Base-by-base conservation (phyloP, 371 early-diverging fungal species). In the Capniomyces stellatus region DNA sequence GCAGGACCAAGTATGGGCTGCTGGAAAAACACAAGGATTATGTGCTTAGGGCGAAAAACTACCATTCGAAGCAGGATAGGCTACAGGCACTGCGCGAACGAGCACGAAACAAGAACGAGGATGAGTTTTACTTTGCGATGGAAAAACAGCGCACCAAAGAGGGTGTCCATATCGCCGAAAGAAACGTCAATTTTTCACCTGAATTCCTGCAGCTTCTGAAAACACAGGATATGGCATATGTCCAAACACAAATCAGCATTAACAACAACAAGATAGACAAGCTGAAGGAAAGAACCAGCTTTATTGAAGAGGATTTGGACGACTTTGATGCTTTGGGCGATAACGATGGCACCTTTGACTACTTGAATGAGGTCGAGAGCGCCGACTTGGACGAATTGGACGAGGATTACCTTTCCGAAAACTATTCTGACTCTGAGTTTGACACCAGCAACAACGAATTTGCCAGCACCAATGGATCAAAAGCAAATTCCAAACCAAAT, bases 101-200 rank as follows among this genome's bases (percentile, higher is more conserved):
- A 66, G 97, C 97, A 2, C 65, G 78, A 29, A 72, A 77, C 54
- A 72, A 83, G 56, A 96, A 96, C 75, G 89, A 88, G 4, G 97
- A 96, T 70, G 97, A 96, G 73, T 96, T 96, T 66, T 93, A 95
- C 74, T 90, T 86, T 66, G 87, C 82, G 64, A 96, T 96, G 97
- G 77, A 92, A 68, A 83, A 81, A 54, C 58, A 79, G 23, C 75
- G 79, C 55, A 85, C 88, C 35, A 82, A 81, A 65, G 73, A 75
- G 29, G 92, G 94, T 28, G 85, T 83, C 0, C 92, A 91, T 56
- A 64, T 84, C 25, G 69, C 72, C 40, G 76, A 88, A 61, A 74
- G 90, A 24, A 79, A 81, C 53, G 71, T 82, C 40, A 71, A 75
- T 49, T 73, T 89, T 28, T 75, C 85, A 10, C 72, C 67, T 18